Evolutionary conservation across 176 grass and related monocot species (phyloP).

Genomic region (Sorghum bicolor): DNA sequence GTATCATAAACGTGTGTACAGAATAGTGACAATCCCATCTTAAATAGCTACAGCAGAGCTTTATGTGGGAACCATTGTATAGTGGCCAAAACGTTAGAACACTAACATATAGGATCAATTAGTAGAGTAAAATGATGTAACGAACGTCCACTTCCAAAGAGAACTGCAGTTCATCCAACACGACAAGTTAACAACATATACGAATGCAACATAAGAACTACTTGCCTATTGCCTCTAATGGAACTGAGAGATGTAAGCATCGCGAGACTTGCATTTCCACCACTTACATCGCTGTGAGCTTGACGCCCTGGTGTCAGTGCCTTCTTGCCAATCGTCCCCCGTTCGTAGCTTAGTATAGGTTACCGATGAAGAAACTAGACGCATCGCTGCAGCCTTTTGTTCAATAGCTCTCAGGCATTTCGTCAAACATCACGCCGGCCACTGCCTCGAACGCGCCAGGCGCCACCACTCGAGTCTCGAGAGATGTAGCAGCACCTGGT

Average conservation of each 20-base stretch:
- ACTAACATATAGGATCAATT: not conserved
- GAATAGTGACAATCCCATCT: not conserved
- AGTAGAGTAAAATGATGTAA: not conserved
- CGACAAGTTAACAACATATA: not conserved
- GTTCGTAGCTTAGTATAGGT: not conserved
- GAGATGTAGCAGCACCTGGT: not conserved
- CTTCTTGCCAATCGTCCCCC: not conserved
- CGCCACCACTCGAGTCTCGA: too few relatives aligned
- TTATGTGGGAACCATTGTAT: not conserved
- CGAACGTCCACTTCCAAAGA: not conserved
- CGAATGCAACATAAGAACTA: not conserved
- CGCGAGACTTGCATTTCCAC: not conserved
- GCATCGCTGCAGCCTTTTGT: not conserved
- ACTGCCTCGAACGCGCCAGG: not conserved
- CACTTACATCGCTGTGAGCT: not conserved
- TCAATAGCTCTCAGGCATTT: constrained; percentile 3
- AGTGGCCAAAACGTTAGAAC: not conserved
- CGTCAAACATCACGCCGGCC: constrained; percentile 1
- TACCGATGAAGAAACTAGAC: not conserved
- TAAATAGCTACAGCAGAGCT: not conserved
- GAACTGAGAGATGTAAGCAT: not conserved
- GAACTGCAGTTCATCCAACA: not conserved
- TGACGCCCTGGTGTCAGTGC: not conserved
- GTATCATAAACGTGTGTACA: constrained; percentile 10
- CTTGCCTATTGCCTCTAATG: not conserved